Evolutionary conservation across 2,329 filamentous ascomycete genomes (phyloP), one percentile per base, ranked within the genome.

Genomic region (Fusarium sp.): DNA sequence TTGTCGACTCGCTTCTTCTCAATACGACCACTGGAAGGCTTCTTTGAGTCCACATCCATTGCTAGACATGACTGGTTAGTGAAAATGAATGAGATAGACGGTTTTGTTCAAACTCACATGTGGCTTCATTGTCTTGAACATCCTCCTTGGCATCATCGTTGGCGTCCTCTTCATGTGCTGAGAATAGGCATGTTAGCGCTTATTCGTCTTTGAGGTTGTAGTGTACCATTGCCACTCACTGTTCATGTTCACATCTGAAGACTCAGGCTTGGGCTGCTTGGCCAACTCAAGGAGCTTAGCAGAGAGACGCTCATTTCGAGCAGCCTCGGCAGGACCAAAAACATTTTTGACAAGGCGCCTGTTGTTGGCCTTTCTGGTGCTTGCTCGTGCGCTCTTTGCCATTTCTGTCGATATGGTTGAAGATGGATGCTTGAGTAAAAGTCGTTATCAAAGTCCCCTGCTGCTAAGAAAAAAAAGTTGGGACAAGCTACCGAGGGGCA

Each of bases 321-420:
- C 94, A 77, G 88, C 85, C 81, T 95, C 94, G 61, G 91, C 90
- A 21, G 95, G 95, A 3, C 92, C 93, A 83, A 97, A 98, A 73
- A 98, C 92, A 73, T 90, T 90, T 73, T 89, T 86, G 82, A 95
- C 95, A 73, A 97, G 88, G 77, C 89, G 91, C 76, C 89, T 87
- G 84, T 94, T 94, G 86, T 98, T 98, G 78, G 88, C 87, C 86
- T 98, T 98, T 78, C 87, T 90, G 74, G 89, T 86, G 80, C 92
- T 97, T 73, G 95, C 89, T 81, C 95, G 89, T 69, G 93, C 86
- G 80, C 93, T 93, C 82, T 97, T 98, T 29, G 95, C 95, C 95
- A 98, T 98, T 76, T 63, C 62, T 87, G 80, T 60, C 46, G 58
- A 61, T 29, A 60, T 70, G 57, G 48, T 60, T 67, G 69, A 58